These are phyloP conservation scores for Fusarium kyushuense DNA, from an alignment of 2,329 filamentous ascomycete genomes.

Conservation along the genomic window DNA sequence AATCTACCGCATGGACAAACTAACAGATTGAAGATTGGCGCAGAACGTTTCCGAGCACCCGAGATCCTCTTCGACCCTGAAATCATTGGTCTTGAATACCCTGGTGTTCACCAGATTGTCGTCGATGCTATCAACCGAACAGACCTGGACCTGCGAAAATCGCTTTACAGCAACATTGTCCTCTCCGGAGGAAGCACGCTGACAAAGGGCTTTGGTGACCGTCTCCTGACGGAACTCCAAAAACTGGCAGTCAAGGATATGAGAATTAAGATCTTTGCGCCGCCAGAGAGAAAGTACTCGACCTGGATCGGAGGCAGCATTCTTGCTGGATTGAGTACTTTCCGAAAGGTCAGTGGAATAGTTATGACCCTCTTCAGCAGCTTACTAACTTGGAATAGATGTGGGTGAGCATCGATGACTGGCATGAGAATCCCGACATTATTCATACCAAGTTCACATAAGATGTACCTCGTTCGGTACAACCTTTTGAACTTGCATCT, in stretches of 20 bases:
- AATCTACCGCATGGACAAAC: not conserved
- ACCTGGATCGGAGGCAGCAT: slow-evolving; percentile 99
- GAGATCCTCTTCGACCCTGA: slow-evolving; percentile 99
- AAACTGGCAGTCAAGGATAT: slow-evolving; percentile 96
- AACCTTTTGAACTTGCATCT: slow-evolving; percentile 23
- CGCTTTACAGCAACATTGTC: slow-evolving; percentile 95
- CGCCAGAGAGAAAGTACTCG: slow-evolving; percentile 96
- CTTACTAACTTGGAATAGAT: slow-evolving; percentile 70
- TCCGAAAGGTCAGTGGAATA: slow-evolving; percentile 82
- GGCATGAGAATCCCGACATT: slow-evolving; percentile 99
- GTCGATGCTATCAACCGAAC: slow-evolving; percentile 96
- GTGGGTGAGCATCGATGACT: slow-evolving; percentile 99
- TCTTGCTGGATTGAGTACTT: slow-evolving; percentile 94
- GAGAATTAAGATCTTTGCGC: slow-evolving; percentile 99
- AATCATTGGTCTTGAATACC: slow-evolving; percentile 93
- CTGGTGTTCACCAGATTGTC: slow-evolving; percentile 96
- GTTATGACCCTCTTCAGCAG: not conserved
- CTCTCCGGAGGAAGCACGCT: slow-evolving; percentile 95
- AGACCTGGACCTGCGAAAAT: slow-evolving; percentile 94
- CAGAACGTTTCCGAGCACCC: slow-evolving; percentile 93
- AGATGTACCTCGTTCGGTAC: slow-evolving; percentile 27
- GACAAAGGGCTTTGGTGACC: slow-evolving; percentile 96
- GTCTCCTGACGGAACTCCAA: slow-evolving; percentile 91
- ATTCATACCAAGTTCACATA: slow-evolving; percentile 98
- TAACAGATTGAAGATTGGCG: slow-evolving; percentile 73